phyloP scores from a whole-genome alignment of 2,329 filamentous ascomycete genomes.

The Elsinoe arachidis region DNA sequence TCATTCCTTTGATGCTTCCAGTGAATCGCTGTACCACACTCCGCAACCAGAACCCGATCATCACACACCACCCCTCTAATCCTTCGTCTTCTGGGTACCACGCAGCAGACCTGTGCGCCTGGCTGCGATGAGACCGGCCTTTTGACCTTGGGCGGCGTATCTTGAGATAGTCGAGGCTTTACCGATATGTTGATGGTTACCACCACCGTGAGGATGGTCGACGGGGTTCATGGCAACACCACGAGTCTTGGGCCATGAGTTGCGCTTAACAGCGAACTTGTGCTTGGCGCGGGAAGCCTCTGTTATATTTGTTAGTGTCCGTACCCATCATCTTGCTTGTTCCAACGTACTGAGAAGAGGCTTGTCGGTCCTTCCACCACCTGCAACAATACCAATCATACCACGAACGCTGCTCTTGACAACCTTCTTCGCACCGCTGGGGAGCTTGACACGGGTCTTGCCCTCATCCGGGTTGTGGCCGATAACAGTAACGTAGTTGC shows the following conservation, averaged over 20 bases:
- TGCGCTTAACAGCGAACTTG: constrained; percentile 99
- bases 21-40: constrained; percentile 12
- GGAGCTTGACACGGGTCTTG: constrained; percentile 99
- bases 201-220: constrained; percentile 71
- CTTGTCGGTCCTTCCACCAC: constrained; percentile 99
- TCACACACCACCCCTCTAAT: constrained; percentile 37
- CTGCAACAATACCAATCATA: constrained; percentile 99
- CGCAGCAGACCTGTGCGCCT: constrained; percentile 98
- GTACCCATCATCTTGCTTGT: constrained; percentile 16
- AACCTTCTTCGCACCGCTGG: constrained; percentile 98
- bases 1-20: constrained; percentile 10
- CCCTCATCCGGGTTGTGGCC: constrained; percentile 98
- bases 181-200: constrained; percentile 99
- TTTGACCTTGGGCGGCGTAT: constrained; percentile 97
- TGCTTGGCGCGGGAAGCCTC: constrained; percentile 99
- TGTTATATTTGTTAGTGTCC: constrained; percentile 34
- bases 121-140: constrained; percentile 99
- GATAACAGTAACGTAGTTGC: constrained; percentile 98
- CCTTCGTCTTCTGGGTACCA: constrained; percentile 99
- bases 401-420: constrained; percentile 84
- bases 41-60: constrained; percentile 22
- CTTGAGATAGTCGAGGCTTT: constrained; percentile 99
- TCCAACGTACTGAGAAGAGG: constrained; percentile 71
- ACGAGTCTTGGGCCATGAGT: constrained; percentile 99
- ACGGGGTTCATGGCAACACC: constrained; percentile 99